These are phyloP conservation scores for Malus hybrid DNA, from an alignment of 331 rosid species.

Conservation along the genomic window DNA sequence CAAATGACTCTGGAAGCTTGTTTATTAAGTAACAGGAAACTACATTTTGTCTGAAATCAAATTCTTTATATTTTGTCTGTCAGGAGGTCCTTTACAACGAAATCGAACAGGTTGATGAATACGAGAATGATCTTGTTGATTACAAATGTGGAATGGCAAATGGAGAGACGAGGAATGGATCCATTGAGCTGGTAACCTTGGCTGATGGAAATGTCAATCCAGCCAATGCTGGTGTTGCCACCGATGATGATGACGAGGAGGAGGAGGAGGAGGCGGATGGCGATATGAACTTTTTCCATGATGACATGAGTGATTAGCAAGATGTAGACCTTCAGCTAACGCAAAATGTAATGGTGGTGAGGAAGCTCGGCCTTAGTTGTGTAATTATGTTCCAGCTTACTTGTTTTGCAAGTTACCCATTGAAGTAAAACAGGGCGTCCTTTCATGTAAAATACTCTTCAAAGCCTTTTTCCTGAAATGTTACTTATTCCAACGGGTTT, in stretches of 20 bases:
- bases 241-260: constrained; percentile 60
- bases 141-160: constrained; percentile 42
- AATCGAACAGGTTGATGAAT: constrained; percentile 49
- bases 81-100: constrained; percentile 51
- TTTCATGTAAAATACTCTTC: neutral
- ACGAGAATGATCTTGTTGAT: constrained; percentile 57
- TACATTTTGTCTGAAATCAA: neutral
- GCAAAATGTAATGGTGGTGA: neutral
- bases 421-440: neutral
- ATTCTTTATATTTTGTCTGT: neutral
- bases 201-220: constrained; percentile 40
- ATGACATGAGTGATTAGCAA: constrained; percentile 56
- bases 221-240: constrained; percentile 39
- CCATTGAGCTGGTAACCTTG: constrained; percentile 38
- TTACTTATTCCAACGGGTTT: neutral
- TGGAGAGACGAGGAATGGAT: constrained; percentile 42
- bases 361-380: neutral
- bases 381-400: neutral
- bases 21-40: neutral
- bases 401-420: neutral
- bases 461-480: neutral
- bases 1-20: neutral
- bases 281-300: constrained; percentile 60
- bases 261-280: constrained; percentile 55
- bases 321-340: constrained; percentile 12